Percentiles rank a stretch among this genome's conserved stretches.
phyloP scores from a whole-genome alignment of 192 early-diverging fungal genomes.

The Thamnidium elegans region DNA sequence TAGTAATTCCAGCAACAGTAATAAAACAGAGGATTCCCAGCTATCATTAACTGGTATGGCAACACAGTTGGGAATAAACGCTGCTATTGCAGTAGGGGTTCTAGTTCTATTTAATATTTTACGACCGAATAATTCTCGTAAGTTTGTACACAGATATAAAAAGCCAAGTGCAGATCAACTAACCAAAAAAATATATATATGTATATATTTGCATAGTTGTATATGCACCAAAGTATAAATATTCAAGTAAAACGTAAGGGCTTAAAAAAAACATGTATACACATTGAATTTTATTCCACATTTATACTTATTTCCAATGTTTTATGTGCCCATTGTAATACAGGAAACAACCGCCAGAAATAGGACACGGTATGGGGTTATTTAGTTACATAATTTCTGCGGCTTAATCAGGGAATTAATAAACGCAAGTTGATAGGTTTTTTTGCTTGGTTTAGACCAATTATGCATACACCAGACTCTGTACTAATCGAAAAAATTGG shows the following conservation, averaged over 20 bases:
- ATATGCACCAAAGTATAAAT: conserved; percentile 48
- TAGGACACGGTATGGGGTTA: conserved; percentile 41
- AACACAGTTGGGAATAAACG: conserved; percentile 58
- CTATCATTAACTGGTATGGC: conserved; percentile 47
- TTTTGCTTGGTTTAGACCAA: conserved; percentile 62
- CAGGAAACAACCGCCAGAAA: conserved; percentile 60
- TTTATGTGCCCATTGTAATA: neutral
- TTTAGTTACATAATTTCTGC: no score
- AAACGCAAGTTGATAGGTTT: conserved; percentile 8
- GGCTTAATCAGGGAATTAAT: no score
- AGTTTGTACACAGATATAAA: conserved; percentile 33
- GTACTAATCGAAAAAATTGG: conserved; percentile 62
- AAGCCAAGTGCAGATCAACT: neutral
- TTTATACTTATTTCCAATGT: conserved; percentile 2
- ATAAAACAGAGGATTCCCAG: neutral
- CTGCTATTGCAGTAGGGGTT: conserved; percentile 51
- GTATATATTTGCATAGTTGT: conserved; percentile 33
- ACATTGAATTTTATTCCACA: neutral
- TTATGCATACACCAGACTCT: conserved; percentile 57
- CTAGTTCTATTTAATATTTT: conserved; percentile 55
- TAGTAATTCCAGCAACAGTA: neutral
- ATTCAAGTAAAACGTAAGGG: conserved; percentile 33
- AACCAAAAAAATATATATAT: neutral
- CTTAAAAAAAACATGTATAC: conserved; percentile 12
- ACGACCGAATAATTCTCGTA: conserved; percentile 59